Percentiles rank a stretch among this genome's conserved stretches.
These are phyloP conservation scores for Penicillium paradoxum DNA, from an alignment of 495 filamentous ascomycete genomes.

Conservation along the genomic window DNA sequence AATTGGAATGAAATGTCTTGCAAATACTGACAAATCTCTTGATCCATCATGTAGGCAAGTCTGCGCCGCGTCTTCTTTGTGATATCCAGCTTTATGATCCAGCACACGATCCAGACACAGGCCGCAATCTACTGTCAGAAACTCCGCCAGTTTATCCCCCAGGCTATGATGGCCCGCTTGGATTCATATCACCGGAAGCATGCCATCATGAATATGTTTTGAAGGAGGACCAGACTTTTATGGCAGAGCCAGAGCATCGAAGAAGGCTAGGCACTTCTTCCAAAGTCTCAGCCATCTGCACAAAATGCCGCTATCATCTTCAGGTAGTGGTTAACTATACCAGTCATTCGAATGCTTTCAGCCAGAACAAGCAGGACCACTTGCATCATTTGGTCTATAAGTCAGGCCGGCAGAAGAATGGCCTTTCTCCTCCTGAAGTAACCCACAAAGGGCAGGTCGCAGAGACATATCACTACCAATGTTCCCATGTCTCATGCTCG, in stretches of 20 bases:
- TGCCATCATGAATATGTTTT: slow-evolving; percentile 54
- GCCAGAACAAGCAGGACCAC: slow-evolving; percentile 22
- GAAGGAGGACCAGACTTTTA: slow-evolving; percentile 49
- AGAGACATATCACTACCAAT: slow-evolving; percentile 51
- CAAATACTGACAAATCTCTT: neutral
- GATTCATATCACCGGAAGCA: slow-evolving; percentile 35
- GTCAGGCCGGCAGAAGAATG: slow-evolving; percentile 30
- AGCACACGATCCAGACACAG: slow-evolving; percentile 37
- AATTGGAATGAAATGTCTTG: neutral
- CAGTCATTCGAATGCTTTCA: slow-evolving; percentile 14
- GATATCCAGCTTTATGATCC: slow-evolving; percentile 57
- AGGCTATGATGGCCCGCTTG: slow-evolving; percentile 22
- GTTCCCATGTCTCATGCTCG: slow-evolving; percentile 53
- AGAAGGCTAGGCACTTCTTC: slow-evolving; percentile 36
- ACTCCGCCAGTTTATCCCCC: slow-evolving; percentile 42
- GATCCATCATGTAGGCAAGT: slow-evolving; percentile 47
- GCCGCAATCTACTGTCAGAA: slow-evolving; percentile 51
- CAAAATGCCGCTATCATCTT: slow-evolving; percentile 52
- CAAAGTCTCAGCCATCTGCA: slow-evolving; percentile 52
- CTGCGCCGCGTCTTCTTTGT: slow-evolving; percentile 54
- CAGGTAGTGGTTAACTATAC: slow-evolving; percentile 45
- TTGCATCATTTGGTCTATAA: slow-evolving; percentile 47
- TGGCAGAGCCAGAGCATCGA: slow-evolving; percentile 34
- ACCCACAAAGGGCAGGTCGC: slow-evolving; percentile 32
- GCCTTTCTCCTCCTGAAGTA: slow-evolving; percentile 18